Percentiles rank a stretch among this genome's conserved stretches.
These are phyloP conservation scores for Plectosphaerella sp. DNA, from an alignment of 2,329 filamentous ascomycete species.

Conservation along the genomic window DNA sequence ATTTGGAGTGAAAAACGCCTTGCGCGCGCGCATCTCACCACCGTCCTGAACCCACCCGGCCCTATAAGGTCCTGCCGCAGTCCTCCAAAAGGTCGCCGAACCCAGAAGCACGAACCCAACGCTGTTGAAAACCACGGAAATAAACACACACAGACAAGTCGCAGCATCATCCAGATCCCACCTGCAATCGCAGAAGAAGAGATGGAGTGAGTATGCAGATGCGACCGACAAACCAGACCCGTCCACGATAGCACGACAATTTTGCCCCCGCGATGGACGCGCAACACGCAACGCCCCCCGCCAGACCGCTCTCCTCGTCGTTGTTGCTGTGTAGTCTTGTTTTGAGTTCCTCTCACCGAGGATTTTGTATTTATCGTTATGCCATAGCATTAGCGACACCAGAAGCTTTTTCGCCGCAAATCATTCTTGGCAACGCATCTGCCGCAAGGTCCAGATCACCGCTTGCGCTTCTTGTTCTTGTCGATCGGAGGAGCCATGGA, in stretches of 20 bases:
- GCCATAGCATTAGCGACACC: not conserved
- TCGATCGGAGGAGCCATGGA: constrained; percentile 33
- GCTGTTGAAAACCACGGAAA: not conserved
- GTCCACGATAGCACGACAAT: not conserved
- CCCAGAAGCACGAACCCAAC: not conserved
- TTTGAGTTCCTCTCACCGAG: not conserved
- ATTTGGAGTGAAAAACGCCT: no score
- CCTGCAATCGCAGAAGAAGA: not conserved
- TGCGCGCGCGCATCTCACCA: not conserved
- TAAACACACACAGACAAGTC: not conserved
- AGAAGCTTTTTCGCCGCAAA: no score
- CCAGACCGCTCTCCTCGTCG: no score
- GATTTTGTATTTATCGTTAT: no score
- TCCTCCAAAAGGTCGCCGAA: not conserved
- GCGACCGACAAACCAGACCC: not conserved
- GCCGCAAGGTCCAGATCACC: constrained; percentile 27
- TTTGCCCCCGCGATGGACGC: not conserved
- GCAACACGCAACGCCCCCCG: not conserved
- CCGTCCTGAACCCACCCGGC: not conserved
- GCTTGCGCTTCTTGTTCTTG: constrained; percentile 60
- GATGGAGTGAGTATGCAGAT: not conserved
- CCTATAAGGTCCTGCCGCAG: not conserved
- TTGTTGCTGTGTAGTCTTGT: not conserved
- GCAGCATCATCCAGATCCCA: no score
- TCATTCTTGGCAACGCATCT: no score